Conservation (phyloP, 495 filamentous ascomycete species). For the Trichoderma asperelloides region DNA sequence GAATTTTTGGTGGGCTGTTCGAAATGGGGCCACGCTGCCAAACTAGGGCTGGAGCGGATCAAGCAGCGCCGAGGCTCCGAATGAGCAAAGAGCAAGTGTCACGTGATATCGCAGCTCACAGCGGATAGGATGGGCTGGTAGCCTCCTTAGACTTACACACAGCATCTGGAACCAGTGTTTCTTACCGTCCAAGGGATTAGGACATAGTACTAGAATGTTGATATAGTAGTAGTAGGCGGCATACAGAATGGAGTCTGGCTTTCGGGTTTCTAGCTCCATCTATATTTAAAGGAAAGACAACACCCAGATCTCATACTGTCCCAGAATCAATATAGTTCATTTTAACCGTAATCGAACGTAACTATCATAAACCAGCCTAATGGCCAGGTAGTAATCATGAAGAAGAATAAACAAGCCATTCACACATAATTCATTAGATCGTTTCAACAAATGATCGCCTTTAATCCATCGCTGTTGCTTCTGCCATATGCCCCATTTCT, state of each 20-base stretch:
- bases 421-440: slow-evolving; percentile 1
- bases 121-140: no score
- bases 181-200: no score
- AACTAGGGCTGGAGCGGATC: slow-evolving; percentile 4
- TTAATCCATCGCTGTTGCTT: not conserved
- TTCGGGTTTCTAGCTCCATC: no score
- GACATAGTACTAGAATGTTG: no score
- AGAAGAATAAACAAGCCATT: not conserved
- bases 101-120: not conserved
- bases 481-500: not conserved
- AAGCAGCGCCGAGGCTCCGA: not conserved
- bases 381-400: slow-evolving; percentile 1
- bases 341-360: not conserved
- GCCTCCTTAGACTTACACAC: no score
- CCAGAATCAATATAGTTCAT: not conserved
- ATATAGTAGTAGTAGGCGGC: no score
- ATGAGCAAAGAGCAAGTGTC: not conserved
- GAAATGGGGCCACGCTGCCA: not conserved
- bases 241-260: no score
- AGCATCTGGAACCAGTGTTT: no score
- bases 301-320: not conserved
- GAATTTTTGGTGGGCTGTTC: not conserved
- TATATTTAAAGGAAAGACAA: no score
- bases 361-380: slow-evolving; percentile 3
- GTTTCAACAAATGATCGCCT: not conserved